These are phyloP conservation scores for Amphicarpaea edgeworthii DNA, from an alignment of 306 rosid species.

Conservation along the genomic window DNA sequence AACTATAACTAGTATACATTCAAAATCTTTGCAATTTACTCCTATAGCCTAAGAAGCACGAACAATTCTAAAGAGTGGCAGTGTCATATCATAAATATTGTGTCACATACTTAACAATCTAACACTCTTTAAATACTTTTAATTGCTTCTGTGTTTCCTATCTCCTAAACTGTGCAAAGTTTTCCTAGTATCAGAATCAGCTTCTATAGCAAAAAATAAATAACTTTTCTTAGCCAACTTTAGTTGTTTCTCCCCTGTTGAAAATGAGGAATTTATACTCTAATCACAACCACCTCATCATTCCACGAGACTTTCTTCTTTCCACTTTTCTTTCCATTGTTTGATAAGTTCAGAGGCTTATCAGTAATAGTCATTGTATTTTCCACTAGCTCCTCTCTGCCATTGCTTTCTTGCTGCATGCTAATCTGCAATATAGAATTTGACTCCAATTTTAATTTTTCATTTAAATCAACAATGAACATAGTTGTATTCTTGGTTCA, in stretches of 20 bases:
- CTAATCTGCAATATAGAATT: conserved; percentile 41
- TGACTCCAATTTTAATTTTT: neutral
- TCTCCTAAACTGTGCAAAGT: no score
- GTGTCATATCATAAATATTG: no score
- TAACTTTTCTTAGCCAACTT: neutral
- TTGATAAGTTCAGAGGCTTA: conserved; percentile 44
- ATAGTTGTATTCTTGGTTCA: conserved; percentile 2
- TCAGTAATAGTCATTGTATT: conserved; percentile 36
- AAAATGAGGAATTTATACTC: conserved; percentile 40
- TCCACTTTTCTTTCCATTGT: conserved; percentile 33
- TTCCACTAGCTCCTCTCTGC: conserved; percentile 23
- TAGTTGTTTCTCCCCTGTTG: neutral
- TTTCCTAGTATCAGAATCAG: neutral
- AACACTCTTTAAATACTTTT: no score
- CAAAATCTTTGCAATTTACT: no score
- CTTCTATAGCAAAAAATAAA: no score
- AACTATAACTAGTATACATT: no score
- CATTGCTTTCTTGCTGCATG: conserved; percentile 11
- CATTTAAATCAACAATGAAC: neutral
- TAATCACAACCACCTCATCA: conserved; percentile 51
- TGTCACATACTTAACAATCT: no score
- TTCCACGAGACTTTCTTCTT: conserved; percentile 54
- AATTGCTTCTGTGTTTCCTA: no score
- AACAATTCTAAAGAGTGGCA: no score
- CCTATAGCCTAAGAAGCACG: no score